These are phyloP conservation scores for Clavispora vitiphila DNA, from an alignment of 805 yeast genomes.

Conservation along the genomic window DNA sequence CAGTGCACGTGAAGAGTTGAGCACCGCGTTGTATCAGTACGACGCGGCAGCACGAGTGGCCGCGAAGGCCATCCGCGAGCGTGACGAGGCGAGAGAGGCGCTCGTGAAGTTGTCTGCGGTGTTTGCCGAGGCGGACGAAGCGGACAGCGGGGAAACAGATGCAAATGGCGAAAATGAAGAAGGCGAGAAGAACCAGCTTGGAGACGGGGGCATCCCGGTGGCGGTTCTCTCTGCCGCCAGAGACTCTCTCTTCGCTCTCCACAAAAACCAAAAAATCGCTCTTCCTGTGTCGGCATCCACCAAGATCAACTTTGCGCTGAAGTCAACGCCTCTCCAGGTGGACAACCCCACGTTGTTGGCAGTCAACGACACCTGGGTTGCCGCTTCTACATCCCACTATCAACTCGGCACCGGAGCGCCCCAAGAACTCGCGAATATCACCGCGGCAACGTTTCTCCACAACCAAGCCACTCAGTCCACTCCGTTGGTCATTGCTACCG, in stretches of 20 bases:
- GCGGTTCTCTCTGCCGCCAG: conserved; percentile 25
- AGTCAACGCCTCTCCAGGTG: conserved; percentile 1
- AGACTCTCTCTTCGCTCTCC: conserved; percentile 29
- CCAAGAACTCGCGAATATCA: background rate
- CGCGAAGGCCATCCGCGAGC: conserved; percentile 64
- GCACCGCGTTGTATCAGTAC: conserved; percentile 73
- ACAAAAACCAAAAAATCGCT: conserved; percentile 28
- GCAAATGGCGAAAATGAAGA: background rate
- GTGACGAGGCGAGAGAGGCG: conserved; percentile 69
- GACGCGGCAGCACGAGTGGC: conserved; percentile 92
- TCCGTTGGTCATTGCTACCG: conserved; percentile 8
- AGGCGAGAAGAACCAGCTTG: no score
- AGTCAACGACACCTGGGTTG: background rate
- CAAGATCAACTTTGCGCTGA: conserved; percentile 3
- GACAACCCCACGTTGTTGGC: background rate
- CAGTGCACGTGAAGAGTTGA: conserved; percentile 63
- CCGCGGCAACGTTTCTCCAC: conserved; percentile 6
- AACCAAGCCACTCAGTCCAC: background rate
- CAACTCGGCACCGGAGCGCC: background rate
- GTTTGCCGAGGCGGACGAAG: conserved; percentile 6
- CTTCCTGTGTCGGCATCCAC: conserved; percentile 15
- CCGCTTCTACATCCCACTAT: background rate
- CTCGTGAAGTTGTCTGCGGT: conserved; percentile 47
- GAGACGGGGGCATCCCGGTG: conserved; percentile 17
- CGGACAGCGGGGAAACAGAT: background rate